Evolutionary conservation across 306 rosid species (phyloP).

Genomic region (Lagenaria siceraria): DNA sequence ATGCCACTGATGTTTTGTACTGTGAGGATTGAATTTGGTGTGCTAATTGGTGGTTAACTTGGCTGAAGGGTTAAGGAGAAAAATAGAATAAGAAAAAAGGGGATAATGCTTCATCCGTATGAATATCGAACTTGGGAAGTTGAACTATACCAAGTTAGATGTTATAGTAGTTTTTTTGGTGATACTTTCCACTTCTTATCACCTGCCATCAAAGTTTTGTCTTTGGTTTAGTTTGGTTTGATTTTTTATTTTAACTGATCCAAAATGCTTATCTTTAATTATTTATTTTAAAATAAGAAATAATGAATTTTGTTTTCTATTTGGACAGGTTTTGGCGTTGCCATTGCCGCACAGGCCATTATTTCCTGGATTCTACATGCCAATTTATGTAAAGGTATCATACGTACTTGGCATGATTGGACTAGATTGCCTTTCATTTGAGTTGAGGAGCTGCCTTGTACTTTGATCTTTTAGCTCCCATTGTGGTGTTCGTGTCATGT

Average conservation of each 20-base stretch:
- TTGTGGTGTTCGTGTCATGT: not conserved
- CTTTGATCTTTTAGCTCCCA: not conserved
- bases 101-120: not conserved
- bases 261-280: not conserved
- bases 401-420: conserved; percentile 7
- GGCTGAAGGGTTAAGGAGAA: not conserved
- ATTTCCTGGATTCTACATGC: conserved; percentile 99
- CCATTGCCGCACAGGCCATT: conserved; percentile 95
- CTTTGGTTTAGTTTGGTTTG: not conserved
- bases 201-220: not conserved
- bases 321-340: conserved; percentile 79
- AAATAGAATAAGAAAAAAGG: not conserved
- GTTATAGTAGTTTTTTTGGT: not conserved
- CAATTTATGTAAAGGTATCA: conserved; percentile 83
- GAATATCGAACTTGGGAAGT: not conserved
- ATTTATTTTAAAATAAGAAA: too few relatives aligned
- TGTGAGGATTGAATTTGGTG: not conserved
- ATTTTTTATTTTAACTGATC: not conserved
- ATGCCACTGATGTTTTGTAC: not conserved
- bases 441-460: not conserved
- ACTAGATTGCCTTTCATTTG: not conserved
- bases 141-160: not conserved
- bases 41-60: not conserved
- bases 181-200: not conserved
- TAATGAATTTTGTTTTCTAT: not conserved